Evolutionary conservation across 148 eudicot genomes (phyloP).

Genomic region (Fagopyrum tataricum): DNA sequence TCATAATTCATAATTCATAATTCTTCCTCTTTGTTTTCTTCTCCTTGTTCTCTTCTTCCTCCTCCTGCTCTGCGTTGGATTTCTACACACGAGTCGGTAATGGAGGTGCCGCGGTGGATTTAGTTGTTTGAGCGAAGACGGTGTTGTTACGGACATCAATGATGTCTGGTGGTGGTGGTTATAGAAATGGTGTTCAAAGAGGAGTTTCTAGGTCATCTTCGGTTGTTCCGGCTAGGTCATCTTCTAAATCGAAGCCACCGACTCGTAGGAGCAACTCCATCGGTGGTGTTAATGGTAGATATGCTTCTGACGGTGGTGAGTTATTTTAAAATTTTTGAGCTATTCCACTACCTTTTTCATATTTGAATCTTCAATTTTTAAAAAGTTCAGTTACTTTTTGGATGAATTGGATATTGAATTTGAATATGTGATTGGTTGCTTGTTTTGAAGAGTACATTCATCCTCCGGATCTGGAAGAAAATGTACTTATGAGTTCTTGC

Average conservation of each 20-base stretch:
- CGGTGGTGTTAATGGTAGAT: slow-evolving; percentile 22
- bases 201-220: slow-evolving; percentile 22
- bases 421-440: neutral
- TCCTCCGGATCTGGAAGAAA: neutral
- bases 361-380: neutral
- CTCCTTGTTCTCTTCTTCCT: neutral
- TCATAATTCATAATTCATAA: neutral
- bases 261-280: slow-evolving; percentile 54
- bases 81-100: neutral
- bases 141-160: neutral
- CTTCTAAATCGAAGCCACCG: slow-evolving; percentile 59
- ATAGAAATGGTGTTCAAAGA: slow-evolving; percentile 33
- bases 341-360: neutral
- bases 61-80: neutral
- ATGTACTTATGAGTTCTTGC: neutral
- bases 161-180: slow-evolving; percentile 16
- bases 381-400: neutral
- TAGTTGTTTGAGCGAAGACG: slow-evolving; percentile 3
- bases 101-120: neutral
- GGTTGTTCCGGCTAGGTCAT: slow-evolving; percentile 34
- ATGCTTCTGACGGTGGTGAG: slow-evolving; percentile 17
- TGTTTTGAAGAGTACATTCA: neutral
- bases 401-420: neutral
- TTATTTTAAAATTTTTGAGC: neutral
- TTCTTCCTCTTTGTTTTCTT: neutral